Percentiles rank a stretch among this genome's conserved stretches.
These are phyloP conservation scores for Corylus americana DNA, from an alignment of 306 rosid genomes.

Conservation along the genomic window DNA sequence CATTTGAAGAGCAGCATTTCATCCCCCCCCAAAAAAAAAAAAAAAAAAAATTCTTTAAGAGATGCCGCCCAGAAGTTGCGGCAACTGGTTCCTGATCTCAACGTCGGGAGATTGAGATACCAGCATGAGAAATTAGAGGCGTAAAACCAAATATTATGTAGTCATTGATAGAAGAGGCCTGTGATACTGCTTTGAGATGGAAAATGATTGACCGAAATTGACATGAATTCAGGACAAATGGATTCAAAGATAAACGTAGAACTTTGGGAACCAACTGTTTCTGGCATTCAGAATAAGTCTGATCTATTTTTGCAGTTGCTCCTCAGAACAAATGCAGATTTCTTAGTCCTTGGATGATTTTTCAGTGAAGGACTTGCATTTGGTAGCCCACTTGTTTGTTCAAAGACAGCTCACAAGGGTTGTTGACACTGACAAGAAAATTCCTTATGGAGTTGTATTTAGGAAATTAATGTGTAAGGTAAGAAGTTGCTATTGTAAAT, in stretches of 20 bases:
- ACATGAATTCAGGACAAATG: background rate
- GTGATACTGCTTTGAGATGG: slow-evolving; percentile 2
- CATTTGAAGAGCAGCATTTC: slow-evolving; percentile 20
- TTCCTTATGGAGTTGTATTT: background rate
- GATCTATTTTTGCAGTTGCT: slow-evolving; percentile 3
- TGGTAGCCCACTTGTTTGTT: background rate
- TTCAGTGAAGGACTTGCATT: slow-evolving; percentile 1
- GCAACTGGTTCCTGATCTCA: background rate
- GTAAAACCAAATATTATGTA: slow-evolving; percentile 3
- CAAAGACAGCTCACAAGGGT: background rate
- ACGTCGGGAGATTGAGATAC: slow-evolving; percentile 3
- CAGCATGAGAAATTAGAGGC: background rate
- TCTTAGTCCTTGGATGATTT: background rate
- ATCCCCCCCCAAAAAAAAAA: background rate
- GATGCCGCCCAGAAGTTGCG: background rate
- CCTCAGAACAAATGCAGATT: background rate
- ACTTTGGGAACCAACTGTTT: background rate
- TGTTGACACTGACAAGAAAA: slow-evolving; percentile 8
- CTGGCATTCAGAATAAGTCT: slow-evolving; percentile 6
- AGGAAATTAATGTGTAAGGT: background rate
- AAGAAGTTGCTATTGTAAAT: slow-evolving; percentile 19
- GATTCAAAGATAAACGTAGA: background rate
- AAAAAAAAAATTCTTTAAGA: background rate
- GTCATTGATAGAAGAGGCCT: background rate
- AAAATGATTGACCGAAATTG: background rate